A percentile compares a stretch with the other conserved stretches of the same genome.
Conservation (phyloP, 2,329 filamentous ascomycete species). For the Aspergillus fumigatus region DNA sequence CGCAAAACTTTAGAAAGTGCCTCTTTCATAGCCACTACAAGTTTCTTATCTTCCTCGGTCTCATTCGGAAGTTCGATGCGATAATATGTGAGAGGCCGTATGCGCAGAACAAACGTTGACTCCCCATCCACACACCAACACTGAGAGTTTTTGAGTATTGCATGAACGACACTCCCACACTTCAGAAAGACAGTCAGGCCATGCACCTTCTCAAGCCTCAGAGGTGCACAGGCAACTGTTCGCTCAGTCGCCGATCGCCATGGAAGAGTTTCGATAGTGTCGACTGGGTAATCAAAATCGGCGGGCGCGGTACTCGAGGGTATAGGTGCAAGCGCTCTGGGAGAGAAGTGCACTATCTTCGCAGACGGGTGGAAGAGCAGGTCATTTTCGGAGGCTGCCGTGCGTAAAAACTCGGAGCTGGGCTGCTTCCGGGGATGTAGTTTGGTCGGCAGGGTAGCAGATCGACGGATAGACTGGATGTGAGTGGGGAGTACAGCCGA, state of each 20-base stretch:
- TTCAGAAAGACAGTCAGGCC: constrained; percentile 84
- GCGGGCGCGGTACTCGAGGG: constrained; percentile 38
- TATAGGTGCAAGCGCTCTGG: constrained; percentile 36
- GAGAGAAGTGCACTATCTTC: constrained; percentile 65
- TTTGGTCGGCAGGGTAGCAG: constrained; percentile 34
- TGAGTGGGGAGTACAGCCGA: constrained; percentile 25
- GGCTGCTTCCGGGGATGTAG: constrained; percentile 26
- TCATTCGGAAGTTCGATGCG: constrained; percentile 76
- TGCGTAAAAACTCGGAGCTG: constrained; percentile 17
- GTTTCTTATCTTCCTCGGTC: constrained; percentile 58
- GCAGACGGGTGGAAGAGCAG: constrained; percentile 70
- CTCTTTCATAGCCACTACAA: constrained; percentile 63
- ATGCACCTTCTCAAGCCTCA: constrained; percentile 81
- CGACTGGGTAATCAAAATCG: constrained; percentile 46
- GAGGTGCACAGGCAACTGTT: constrained; percentile 74
- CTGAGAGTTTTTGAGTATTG: constrained; percentile 84
- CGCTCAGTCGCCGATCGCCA: constrained; percentile 74
- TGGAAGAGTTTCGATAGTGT: constrained; percentile 60
- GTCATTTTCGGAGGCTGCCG: constrained; percentile 33
- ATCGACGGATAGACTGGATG: constrained; percentile 28
- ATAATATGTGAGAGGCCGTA: constrained; percentile 80
- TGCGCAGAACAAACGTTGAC: constrained; percentile 81
- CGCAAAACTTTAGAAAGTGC: constrained; percentile 69
- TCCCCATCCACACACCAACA: constrained; percentile 89
- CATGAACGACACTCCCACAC: constrained; percentile 76